Evolutionary conservation across 352 stramenopile genomes (phyloP), one percentile per base, ranked within the genome.

Genomic region (Globisporangium cystogenes): DNA sequence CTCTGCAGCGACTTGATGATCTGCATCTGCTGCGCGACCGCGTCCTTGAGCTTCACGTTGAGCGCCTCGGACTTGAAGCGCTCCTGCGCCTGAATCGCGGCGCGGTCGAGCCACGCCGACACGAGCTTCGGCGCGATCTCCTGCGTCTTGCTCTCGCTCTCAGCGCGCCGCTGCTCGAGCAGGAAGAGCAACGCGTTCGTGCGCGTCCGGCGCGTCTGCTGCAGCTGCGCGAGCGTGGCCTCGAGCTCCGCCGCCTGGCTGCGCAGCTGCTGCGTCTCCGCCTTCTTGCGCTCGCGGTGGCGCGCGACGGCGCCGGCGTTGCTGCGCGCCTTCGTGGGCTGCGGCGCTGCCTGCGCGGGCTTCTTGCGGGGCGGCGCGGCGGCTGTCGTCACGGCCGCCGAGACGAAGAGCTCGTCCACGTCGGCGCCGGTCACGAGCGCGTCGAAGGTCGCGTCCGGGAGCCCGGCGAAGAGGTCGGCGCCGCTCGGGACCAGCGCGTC

Each of bases 101-200:
- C 74, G 4, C 82, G 44, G 27, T 59, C 61, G 42, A 80, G 55
- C 74, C 74, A 85, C 15, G 79, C 58, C 0, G 67, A 73, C 20
- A 76, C 61, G 11, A 47, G 36, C 27, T 59, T 64, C 14, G 44
- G 40, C 24, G 37, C 15, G 41, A 60, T 43, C 39, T 23, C 18
- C 18, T 12, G 18, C 6, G 6, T 18, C 18, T 23, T 23, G 20
- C 18, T 18, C 18, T 43, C 39, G 39, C 39, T 24, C 39, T 18
- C 39, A 1, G 39, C 39, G 2, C 31, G 42, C 18, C 51, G 49
- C 8, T 53, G 40, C 29, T 51, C 24, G 33, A 62, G 48, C 42
- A 62, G 18, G 24, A 44, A 51, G 29, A 57, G 41, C 26, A 62
- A 5, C 3, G 35, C 21, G 42, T 26, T 35, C 8, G 21, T 37